A percentile compares a stretch with the other conserved stretches of the same genome.
These are phyloP conservation scores for Ormosia semicastrata DNA, from an alignment of 306 rosid genomes.

Conservation along the genomic window DNA sequence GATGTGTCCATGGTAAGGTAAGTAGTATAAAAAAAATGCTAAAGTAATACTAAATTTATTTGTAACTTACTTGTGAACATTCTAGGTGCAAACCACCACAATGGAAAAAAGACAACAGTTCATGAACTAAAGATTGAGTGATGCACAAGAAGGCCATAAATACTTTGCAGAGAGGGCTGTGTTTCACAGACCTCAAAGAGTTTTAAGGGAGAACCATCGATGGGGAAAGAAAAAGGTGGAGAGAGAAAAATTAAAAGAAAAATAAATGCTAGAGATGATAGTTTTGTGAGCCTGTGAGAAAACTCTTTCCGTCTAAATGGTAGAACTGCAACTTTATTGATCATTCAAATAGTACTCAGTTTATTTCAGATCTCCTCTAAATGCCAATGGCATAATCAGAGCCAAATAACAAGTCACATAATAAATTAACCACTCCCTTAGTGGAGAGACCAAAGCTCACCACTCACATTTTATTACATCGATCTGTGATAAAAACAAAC, in stretches of 20 bases:
- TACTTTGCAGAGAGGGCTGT: too few species aligned
- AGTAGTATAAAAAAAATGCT: too few species aligned
- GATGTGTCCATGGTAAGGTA: too few species aligned
- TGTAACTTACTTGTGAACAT: too few species aligned
- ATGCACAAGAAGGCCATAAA: background rate
- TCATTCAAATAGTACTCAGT: background rate
- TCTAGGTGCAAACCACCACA: too few species aligned
- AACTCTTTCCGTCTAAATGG: background rate
- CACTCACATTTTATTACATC: slow-evolving; percentile 1
- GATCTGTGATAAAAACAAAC: background rate
- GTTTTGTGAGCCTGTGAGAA: background rate
- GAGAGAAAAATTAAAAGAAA: too few species aligned
- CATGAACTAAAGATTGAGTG: background rate
- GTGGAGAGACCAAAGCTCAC: background rate
- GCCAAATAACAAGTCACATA: background rate
- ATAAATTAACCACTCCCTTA: background rate
- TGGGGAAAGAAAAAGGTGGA: too few species aligned
- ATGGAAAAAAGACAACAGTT: background rate
- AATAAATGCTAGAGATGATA: background rate
- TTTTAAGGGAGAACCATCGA: too few species aligned
- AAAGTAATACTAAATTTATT: too few species aligned
- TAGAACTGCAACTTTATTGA: background rate
- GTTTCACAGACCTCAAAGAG: too few species aligned
- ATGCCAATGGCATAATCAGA: background rate
- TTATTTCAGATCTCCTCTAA: background rate